phyloP scores from a whole-genome alignment of 1,139 yeast species.

The Arxiozyma slooffiae region DNA sequence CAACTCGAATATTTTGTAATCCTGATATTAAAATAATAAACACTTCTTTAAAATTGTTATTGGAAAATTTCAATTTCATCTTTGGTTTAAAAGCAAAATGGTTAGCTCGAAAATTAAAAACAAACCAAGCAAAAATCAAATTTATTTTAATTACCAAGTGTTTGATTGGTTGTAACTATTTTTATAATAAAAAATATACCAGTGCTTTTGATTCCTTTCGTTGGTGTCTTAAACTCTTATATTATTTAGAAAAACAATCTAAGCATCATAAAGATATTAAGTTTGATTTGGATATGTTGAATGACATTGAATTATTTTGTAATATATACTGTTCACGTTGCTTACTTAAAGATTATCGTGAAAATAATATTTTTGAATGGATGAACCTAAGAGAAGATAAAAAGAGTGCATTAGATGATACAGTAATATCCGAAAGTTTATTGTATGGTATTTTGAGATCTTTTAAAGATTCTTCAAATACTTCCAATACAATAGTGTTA shows the following conservation, averaged over 20 bases:
- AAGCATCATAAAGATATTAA: neutral
- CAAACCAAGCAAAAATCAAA: neutral
- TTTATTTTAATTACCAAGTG: constrained; percentile 8
- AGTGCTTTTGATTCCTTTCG: constrained; percentile 15
- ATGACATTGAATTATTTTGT: constrained; percentile 2
- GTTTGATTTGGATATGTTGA: neutral
- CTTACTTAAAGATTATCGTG: no score
- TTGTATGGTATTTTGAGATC: neutral
- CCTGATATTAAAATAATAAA: neutral
- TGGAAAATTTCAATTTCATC: neutral
- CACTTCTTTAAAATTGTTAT: neutral
- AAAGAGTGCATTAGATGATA: neutral
- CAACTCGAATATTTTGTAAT: neutral
- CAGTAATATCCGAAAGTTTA: neutral
- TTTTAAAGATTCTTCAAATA: neutral
- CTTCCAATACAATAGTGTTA: neutral
- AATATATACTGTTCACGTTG: neutral
- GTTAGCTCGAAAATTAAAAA: neutral
- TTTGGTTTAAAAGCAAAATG: neutral
- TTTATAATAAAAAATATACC: constrained; percentile 10
- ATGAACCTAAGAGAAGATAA: neutral
- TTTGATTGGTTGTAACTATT: constrained; percentile 2
- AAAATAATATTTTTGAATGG: neutral
- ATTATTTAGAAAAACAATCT: constrained; percentile 7
- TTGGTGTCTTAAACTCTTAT: constrained; percentile 19